Percentiles rank a stretch among this genome's conserved stretches.
Conservation (phyloP, 2,329 filamentous ascomycete species). For the Arthrobotrys musiformis region DNA sequence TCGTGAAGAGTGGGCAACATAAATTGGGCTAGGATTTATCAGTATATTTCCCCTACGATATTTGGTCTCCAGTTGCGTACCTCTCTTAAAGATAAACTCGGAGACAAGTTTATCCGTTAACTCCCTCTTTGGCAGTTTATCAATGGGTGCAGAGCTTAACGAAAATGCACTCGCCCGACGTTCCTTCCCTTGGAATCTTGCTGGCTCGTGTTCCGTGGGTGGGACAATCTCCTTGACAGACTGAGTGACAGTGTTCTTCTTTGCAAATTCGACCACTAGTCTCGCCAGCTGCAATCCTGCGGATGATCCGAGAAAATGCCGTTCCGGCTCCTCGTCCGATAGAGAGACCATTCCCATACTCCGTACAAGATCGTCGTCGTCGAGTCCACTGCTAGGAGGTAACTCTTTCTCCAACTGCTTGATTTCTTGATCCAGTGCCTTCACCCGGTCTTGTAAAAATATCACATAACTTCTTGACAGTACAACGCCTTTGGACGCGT, state of each 20-base stretch:
- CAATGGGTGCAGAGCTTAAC: conserved; percentile 81
- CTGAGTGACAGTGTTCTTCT: conserved; percentile 88
- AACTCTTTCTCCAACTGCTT: conserved; percentile 72
- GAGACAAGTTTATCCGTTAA: conserved; percentile 80
- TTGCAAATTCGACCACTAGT: conserved; percentile 94
- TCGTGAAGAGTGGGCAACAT: conserved; percentile 91
- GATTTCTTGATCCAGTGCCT: conserved; percentile 82
- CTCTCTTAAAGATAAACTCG: conserved; percentile 85
- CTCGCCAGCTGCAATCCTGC: conserved; percentile 96
- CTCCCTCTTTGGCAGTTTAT: conserved; percentile 76
- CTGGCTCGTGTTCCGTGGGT: conserved; percentile 50
- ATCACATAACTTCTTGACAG: conserved; percentile 94
- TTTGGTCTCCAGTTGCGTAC: conserved; percentile 64
- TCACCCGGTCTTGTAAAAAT: conserved; percentile 86
- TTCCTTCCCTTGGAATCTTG: conserved; percentile 38
- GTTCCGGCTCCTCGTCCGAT: conserved; percentile 69
- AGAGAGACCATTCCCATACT: conserved; percentile 86
- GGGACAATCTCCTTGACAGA: conserved; percentile 78
- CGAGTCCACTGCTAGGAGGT: conserved; percentile 70
- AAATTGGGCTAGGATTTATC: conserved; percentile 74
- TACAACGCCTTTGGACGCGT: conserved; percentile 84
- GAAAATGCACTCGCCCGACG: conserved; percentile 69
- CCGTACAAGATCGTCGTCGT: conserved; percentile 85
- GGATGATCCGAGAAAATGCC: conserved; percentile 89
- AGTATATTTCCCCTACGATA: background rate